Conservation (phyloP, 306 rosid species). For the Ammopiptanthus mongolicus region DNA sequence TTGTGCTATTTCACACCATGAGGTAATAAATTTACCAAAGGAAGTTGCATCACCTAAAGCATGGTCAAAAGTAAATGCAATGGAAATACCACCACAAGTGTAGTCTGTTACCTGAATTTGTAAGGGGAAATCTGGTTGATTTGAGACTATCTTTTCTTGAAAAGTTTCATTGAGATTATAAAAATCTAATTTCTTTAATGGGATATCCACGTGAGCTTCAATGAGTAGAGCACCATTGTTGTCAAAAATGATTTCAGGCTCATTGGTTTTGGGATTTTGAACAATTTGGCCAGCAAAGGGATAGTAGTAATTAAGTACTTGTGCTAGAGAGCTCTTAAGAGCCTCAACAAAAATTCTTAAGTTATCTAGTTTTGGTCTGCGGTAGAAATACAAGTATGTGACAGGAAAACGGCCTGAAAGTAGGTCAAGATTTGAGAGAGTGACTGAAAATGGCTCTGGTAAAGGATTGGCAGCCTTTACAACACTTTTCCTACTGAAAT, state of each 20-base stretch:
- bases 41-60: slow-evolving; percentile 82
- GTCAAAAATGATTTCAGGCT: slow-evolving; percentile 76
- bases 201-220: slow-evolving; percentile 50
- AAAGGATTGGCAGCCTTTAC: slow-evolving; percentile 50
- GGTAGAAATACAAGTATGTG: slow-evolving; percentile 74
- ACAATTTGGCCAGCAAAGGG: slow-evolving; percentile 74
- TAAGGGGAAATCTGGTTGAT: slow-evolving; percentile 40
- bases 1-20: slow-evolving; percentile 66
- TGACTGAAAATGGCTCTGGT: slow-evolving; percentile 30
- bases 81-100: slow-evolving; percentile 65
- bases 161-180: slow-evolving; percentile 56
- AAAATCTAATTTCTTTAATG: slow-evolving; percentile 43
- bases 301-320: slow-evolving; percentile 37
- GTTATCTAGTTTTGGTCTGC: slow-evolving; percentile 22
- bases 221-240: slow-evolving; percentile 61
- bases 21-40: slow-evolving; percentile 63
- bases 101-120: slow-evolving; percentile 71
- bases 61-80: slow-evolving; percentile 83
- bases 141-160: slow-evolving; percentile 43
- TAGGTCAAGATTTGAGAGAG: slow-evolving; percentile 76
- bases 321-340: slow-evolving; percentile 58
- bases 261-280: slow-evolving; percentile 44
- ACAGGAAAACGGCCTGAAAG: slow-evolving; percentile 93
- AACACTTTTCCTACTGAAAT: slow-evolving; percentile 35
- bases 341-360: slow-evolving; percentile 22